Evolutionary conservation across 2,329 filamentous ascomycete genomes (phyloP).

Genomic region (Sphaerulina musiva): DNA sequence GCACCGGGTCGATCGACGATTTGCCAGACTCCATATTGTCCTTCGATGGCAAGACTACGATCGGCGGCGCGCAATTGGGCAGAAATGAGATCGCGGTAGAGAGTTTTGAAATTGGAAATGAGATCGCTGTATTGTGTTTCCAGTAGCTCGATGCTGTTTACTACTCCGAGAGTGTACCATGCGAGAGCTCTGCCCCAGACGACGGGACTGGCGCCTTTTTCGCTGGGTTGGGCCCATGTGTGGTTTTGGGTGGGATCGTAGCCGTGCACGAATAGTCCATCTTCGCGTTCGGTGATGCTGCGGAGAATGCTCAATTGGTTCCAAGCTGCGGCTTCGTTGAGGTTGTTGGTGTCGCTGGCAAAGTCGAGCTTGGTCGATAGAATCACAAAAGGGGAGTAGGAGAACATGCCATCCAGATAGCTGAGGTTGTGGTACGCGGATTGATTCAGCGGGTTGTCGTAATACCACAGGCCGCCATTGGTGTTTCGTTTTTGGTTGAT

Average conservation of each 20-base stretch:
- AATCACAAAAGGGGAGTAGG: constrained; percentile 41
- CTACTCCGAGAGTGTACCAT: constrained; percentile 50
- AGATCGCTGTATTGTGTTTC: constrained; percentile 22
- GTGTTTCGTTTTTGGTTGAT: constrained; percentile 28
- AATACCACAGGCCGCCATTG: constrained; percentile 35
- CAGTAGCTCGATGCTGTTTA: constrained; percentile 45
- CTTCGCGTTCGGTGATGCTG: constrained; percentile 38
- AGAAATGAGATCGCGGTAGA: constrained; percentile 37
- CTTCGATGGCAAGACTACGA: constrained; percentile 13
- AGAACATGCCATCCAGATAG: constrained; percentile 51
- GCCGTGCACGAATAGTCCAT: constrained; percentile 48
- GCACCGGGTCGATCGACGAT: constrained; percentile 46
- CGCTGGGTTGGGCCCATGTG: constrained; percentile 45
- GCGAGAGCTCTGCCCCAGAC: constrained; percentile 52
- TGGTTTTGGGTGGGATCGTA: constrained; percentile 48
- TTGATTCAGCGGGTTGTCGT: constrained; percentile 23
- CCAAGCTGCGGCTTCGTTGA: constrained; percentile 24
- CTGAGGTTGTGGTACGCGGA: constrained; percentile 46
- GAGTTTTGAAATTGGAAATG: constrained; percentile 33
- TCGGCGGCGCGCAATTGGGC: constrained; percentile 39
- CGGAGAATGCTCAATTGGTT: constrained; percentile 45
- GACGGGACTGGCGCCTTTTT: constrained; percentile 46
- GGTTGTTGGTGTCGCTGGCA: constrained; percentile 5
- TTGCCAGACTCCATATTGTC: constrained; percentile 48
- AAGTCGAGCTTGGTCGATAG: constrained; percentile 21